Base-by-base conservation (phyloP, 495 filamentous ascomycete genomes). In the Penicillium cinerascens region DNA sequence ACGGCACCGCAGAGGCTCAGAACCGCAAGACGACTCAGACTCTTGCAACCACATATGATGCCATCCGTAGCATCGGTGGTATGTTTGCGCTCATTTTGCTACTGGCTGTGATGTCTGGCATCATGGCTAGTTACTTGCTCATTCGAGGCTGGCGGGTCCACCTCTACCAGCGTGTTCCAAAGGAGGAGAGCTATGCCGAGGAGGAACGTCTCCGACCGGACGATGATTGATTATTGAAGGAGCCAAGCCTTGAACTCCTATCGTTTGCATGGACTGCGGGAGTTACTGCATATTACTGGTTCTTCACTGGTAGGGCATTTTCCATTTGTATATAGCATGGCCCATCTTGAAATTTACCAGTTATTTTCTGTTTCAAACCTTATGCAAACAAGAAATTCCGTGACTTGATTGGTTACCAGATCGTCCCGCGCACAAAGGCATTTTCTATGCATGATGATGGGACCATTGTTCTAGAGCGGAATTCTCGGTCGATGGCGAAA, bases 101-200 rank as follows among this genome's bases (percentile, higher is more conserved):
- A n/a, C 33, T 66, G 25, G 55, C 48, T 37, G 18, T 60, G 25
- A 61, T 63, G 47, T 17, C n/a, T 23, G 52, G 43, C 37, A 49
- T 66, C 40, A 49, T 66, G 47, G 57, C 54, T 5, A 39, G 42
- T 21, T 66, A 51, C 43, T 7, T 66, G 51, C 41, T 66, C 18
- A 56, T 63, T 49, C 60, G 63, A 18, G 63, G 63, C 52, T 66
- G 63, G 63, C 60, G 63, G 43, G 54, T 66, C 56, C 60, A 55
- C 15, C 42, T 66, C 10, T 66, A 66, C 42, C 60, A 66, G 39
- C 56, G 51, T 36, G 18, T 58, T 22, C 45, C 26, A 29, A 57
- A 58, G 21, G 52, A 58, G 8, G 46, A 41, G 29, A 33, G 29
- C n/a, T 11, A 47, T 6, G 29, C 57, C 3, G 60, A 58, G 2